These are phyloP conservation scores for Phytophthora constricta DNA, from an alignment of 352 stramenopile genomes.

Conservation along the genomic window DNA sequence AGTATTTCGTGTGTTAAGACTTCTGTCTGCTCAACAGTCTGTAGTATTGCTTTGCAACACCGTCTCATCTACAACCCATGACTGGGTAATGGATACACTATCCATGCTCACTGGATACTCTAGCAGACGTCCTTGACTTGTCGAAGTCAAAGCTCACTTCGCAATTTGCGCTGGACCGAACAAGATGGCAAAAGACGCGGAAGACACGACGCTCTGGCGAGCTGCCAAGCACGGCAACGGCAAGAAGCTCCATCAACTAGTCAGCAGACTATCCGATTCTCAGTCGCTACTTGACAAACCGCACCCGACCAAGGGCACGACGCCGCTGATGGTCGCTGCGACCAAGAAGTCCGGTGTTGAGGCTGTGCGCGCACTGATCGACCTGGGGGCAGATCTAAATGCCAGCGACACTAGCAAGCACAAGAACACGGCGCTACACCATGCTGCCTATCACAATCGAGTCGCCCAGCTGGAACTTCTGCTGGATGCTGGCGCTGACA, in stretches of 20 bases:
- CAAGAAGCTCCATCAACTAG: conserved; percentile 36
- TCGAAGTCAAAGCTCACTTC: conserved; percentile 25
- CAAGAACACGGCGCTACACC: conserved; percentile 72
- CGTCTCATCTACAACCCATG: no score
- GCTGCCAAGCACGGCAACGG: conserved; percentile 40
- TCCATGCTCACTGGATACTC: conserved; percentile 25
- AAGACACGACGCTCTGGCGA: conserved; percentile 35
- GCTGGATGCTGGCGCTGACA: conserved; percentile 51
- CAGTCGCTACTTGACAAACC: conserved; percentile 43
- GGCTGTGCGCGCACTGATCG: conserved; percentile 58
- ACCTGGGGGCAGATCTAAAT: conserved; percentile 60
- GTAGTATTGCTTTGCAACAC: no score
- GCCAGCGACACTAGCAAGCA: conserved; percentile 44
- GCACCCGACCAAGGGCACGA: conserved; percentile 60
- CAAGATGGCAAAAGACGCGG: conserved; percentile 23
- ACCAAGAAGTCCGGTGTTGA: conserved; percentile 51
- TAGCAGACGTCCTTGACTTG: conserved; percentile 5
- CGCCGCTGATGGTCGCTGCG: conserved; percentile 77
- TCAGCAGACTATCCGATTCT: conserved; percentile 26
- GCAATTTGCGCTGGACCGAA: conserved; percentile 18
- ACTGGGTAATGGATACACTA: conserved; percentile 13
- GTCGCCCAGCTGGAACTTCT: conserved; percentile 59
- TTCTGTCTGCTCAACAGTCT: no score
- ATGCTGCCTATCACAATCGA: conserved; percentile 64
- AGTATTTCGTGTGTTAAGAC: no score